Evolutionary conservation across 2,329 filamentous ascomycete genomes (phyloP).

Genomic region (Chaetothyriales sp.): DNA sequence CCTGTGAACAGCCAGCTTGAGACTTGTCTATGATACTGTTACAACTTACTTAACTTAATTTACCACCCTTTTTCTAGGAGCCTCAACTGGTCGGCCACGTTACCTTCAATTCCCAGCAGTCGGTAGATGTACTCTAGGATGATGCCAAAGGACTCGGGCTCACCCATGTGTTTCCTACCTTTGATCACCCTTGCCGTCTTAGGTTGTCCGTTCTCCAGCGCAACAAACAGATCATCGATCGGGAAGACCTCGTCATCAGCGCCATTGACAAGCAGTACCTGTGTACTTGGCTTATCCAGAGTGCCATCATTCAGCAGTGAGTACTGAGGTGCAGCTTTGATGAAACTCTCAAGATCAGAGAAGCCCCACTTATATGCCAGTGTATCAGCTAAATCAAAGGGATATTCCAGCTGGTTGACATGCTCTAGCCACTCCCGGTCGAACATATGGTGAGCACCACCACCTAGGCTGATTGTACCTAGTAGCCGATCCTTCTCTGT

Average conservation of each 20-base stretch:
- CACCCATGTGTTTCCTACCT: slow-evolving; percentile 52
- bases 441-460: slow-evolving; percentile 46
- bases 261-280: slow-evolving; percentile 42
- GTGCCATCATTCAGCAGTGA: slow-evolving; percentile 42
- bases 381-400: slow-evolving; percentile 40
- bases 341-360: slow-evolving; percentile 30
- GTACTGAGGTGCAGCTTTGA: slow-evolving; percentile 35
- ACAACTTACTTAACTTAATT: too few relatives aligned
- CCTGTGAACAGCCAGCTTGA: too few relatives aligned
- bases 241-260: slow-evolving; percentile 48
- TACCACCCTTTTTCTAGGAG: slow-evolving; percentile 1
- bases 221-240: slow-evolving; percentile 44
- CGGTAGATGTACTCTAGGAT: slow-evolving; percentile 26
- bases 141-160: slow-evolving; percentile 34
- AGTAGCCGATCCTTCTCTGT: slow-evolving; percentile 38
- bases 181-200: slow-evolving; percentile 44
- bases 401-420: slow-evolving; percentile 43
- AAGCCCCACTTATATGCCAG: slow-evolving; percentile 36
- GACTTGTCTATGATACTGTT: too few relatives aligned
- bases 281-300: slow-evolving; percentile 34
- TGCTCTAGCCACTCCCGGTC: slow-evolving; percentile 37
- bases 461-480: slow-evolving; percentile 39
- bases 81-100: slow-evolving; percentile 18
- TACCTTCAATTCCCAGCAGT: slow-evolving; percentile 14
- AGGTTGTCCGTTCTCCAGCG: slow-evolving; percentile 36